These are phyloP conservation scores for Salix purpurea DNA, from an alignment of 345 rosid species.

Conservation along the genomic window DNA sequence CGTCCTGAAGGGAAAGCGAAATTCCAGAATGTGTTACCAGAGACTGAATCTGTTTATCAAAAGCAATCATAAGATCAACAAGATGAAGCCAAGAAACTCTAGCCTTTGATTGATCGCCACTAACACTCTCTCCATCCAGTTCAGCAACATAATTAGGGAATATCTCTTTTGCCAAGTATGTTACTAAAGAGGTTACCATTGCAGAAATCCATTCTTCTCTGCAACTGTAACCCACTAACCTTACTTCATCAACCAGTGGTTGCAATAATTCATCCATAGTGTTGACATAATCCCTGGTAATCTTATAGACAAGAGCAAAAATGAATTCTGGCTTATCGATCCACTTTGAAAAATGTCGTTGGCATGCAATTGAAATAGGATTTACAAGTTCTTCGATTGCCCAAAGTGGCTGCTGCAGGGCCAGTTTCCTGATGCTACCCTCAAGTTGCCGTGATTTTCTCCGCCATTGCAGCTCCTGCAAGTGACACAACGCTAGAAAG, in stretches of 20 bases:
- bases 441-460: conserved; percentile 84
- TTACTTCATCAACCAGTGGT: conserved; percentile 89
- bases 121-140: conserved; percentile 44
- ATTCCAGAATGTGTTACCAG: conserved; percentile 75
- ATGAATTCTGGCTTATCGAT: conserved; percentile 71
- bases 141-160: conserved; percentile 62
- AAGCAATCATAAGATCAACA: conserved; percentile 81
- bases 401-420: conserved; percentile 87
- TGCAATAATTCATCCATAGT: conserved; percentile 88
- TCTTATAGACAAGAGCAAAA: conserved; percentile 81
- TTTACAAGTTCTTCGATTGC: conserved; percentile 93
- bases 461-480: conserved; percentile 77
- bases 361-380: conserved; percentile 73
- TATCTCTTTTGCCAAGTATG: conserved; percentile 74
- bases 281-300: conserved; percentile 81
- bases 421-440: conserved; percentile 52
- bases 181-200: conserved; percentile 72
- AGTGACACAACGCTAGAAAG: conserved; percentile 70
- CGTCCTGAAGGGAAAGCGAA: conserved; percentile 63
- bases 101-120: conserved; percentile 47
- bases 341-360: conserved; percentile 76
- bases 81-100: conserved; percentile 81
- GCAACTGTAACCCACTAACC: conserved; percentile 86
- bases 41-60: conserved; percentile 72
- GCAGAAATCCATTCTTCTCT: conserved; percentile 92